phyloP scores from a whole-genome alignment of 2,329 filamentous ascomycete species.

The Verticillium tricorpus region DNA sequence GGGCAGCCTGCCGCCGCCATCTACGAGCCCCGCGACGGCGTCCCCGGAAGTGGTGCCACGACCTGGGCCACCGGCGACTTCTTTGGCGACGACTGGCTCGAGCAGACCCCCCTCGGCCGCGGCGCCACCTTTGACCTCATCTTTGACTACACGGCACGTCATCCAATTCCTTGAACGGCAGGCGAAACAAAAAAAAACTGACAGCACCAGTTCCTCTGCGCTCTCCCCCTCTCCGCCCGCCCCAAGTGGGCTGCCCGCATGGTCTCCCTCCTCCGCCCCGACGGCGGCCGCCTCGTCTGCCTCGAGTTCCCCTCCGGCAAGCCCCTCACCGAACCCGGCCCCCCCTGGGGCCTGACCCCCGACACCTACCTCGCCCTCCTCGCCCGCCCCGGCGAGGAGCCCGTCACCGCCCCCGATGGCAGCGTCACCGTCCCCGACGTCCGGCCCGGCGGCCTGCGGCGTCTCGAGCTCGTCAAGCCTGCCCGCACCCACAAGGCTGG shows the following conservation, averaged over 20 bases:
- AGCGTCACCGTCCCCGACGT: slow-evolving; percentile 30
- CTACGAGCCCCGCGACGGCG: slow-evolving; percentile 34
- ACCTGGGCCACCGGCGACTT: slow-evolving; percentile 62
- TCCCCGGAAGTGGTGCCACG: slow-evolving; percentile 42
- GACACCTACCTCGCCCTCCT: slow-evolving; percentile 70
- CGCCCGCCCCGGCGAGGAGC: slow-evolving; percentile 60
- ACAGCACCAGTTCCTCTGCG: slow-evolving; percentile 53
- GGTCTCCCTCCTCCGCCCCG: slow-evolving; percentile 40
- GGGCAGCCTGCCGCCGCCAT: slow-evolving; percentile 34
- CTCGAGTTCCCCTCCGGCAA: slow-evolving; percentile 79
- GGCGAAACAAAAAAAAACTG: not conserved
- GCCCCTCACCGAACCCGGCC: slow-evolving; percentile 58
- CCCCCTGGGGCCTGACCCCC: slow-evolving; percentile 67
- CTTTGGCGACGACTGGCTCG: slow-evolving; percentile 56
- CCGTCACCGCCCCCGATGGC: not conserved
- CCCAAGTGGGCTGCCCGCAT: slow-evolving; percentile 50
- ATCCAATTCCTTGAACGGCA: not conserved
- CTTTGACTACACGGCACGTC: slow-evolving; percentile 57
- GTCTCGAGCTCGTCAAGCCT: slow-evolving; percentile 47
- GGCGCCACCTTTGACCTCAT: slow-evolving; percentile 58
- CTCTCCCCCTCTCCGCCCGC: slow-evolving; percentile 49
- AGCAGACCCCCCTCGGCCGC: slow-evolving; percentile 32
- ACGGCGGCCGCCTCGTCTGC: slow-evolving; percentile 49
- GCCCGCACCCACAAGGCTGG: slow-evolving; percentile 43
- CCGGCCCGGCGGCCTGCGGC: slow-evolving; percentile 37